Evolutionary conservation across 495 filamentous ascomycete species (phyloP), one percentile per base, ranked within the genome.

Genomic region (Penicillium fimorum): DNA sequence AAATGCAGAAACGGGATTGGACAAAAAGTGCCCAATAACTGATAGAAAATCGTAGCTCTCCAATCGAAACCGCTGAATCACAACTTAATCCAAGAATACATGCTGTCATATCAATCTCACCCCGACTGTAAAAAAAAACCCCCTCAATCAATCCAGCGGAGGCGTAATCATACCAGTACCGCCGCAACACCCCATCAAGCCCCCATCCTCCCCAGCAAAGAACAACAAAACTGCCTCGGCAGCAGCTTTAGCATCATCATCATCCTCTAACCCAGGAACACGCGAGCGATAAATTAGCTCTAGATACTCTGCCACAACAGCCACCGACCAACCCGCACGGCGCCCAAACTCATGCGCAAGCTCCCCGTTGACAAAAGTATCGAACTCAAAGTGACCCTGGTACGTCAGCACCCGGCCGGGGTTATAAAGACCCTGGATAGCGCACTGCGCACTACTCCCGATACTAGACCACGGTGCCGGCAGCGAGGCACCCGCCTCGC

Each of bases 351-450:
- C 71, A 8, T 50, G 17, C 13, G 60, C 60, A 50, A 69, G 63
- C 60, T 73, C 73, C 13, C 56, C 43, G 35, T 75, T 80, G 17
- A 66, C 60, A 35, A 70, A 74, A 4, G 55, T 47, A 55, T 79
- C 75, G 40, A 80, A 76, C 47, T 75, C 76, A 46, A 77, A 72
- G 63, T 78, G 75, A 0, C 72, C 71, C 49, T 77, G 75, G 38
- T 70, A 76, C 15, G 72, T 69, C 58, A 78, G 58, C 15, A 76
- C 59, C 27, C 70, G 56, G 0, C 65, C 68, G 0, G 66, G 69
- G 27, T 61, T 60, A 50, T 76, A 78, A 7, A 79, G 47, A 4
- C 76, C 76, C 50, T 79, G 76, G 7, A 76, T 64, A 0, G 69
- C 59, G 44, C 74, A 77, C 9, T 53, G 43, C 4, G 52, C 62